phyloP scores from a whole-genome alignment of 2,329 filamentous ascomycete genomes.

The Colletotrichum sp. region DNA sequence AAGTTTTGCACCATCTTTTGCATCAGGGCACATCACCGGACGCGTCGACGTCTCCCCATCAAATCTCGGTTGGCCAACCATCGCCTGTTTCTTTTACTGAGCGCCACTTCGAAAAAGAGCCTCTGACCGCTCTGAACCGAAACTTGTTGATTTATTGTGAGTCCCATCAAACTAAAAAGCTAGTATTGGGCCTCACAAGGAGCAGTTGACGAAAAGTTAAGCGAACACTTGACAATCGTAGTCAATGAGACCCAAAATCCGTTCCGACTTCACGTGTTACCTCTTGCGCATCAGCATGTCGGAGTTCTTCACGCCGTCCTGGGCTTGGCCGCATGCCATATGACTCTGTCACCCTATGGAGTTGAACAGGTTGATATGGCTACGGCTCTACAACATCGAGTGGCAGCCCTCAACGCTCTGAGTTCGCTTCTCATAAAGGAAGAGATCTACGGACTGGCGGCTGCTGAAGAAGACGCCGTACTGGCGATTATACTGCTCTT shows the following conservation, averaged over 20 bases:
- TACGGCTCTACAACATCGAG: constrained; percentile 24
- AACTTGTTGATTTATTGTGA: background rate
- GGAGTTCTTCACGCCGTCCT: constrained; percentile 31
- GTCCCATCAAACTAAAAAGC: background rate
- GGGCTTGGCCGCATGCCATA: constrained; percentile 29
- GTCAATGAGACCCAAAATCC: constrained; percentile 25
- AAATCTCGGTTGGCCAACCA: background rate
- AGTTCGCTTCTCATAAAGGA: constrained; percentile 24
- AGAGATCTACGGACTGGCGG: constrained; percentile 4
- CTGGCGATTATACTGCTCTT: constrained; percentile 29
- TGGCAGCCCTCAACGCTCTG: constrained; percentile 26
- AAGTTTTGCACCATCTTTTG: background rate
- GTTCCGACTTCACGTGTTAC: constrained; percentile 26
- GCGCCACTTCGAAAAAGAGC: background rate
- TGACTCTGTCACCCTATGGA: constrained; percentile 20
- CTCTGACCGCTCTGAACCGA: background rate
- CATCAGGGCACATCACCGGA: background rate
- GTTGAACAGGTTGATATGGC: constrained; percentile 13
- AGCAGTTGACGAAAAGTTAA: constrained; percentile 26
- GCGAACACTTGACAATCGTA: constrained; percentile 24
- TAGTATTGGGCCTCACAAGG: background rate
- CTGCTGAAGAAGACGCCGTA: constrained; percentile 26
- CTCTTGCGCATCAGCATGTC: constrained; percentile 27
- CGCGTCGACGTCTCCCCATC: background rate
- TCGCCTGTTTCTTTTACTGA: background rate